phyloP scores from a whole-genome alignment of 495 filamentous ascomycete genomes.

The Paragyromitra xinjiangensis region DNA sequence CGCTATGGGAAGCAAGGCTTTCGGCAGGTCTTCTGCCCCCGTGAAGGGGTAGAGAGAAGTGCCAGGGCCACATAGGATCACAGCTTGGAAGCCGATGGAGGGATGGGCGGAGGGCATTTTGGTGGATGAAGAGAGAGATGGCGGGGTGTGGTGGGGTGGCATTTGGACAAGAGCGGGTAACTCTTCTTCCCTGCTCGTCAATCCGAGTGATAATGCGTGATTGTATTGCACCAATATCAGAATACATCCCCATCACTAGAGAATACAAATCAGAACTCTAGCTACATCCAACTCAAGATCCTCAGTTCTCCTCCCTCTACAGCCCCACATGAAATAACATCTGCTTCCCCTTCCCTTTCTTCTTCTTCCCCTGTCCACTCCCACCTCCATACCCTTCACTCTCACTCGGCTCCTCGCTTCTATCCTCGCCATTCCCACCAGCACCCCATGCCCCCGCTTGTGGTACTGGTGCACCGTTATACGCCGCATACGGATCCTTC shows the following conservation, averaged over 20 bases:
- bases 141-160: slow-evolving; percentile 32
- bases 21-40: slow-evolving; percentile 85
- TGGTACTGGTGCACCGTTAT: slow-evolving; percentile 39
- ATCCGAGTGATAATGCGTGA: background rate
- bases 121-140: background rate
- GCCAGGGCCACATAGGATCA: slow-evolving; percentile 92
- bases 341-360: slow-evolving; percentile 56
- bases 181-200: background rate
- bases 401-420: slow-evolving; percentile 48
- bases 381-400: slow-evolving; percentile 40
- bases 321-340: slow-evolving; percentile 52
- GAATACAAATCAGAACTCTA: background rate
- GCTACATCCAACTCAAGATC: background rate
- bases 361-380: slow-evolving; percentile 42
- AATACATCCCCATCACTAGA: background rate
- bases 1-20: slow-evolving; percentile 88
- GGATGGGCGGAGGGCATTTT: slow-evolving; percentile 60
- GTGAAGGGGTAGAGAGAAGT: slow-evolving; percentile 92
- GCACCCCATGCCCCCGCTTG: slow-evolving; percentile 41
- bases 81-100: slow-evolving; percentile 83
- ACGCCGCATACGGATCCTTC: slow-evolving; percentile 38
- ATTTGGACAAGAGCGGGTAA: slow-evolving; percentile 1
- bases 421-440: slow-evolving; percentile 26
- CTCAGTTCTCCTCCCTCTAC: slow-evolving; percentile 5
- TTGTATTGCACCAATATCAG: background rate